Percentiles rank a stretch among this genome's conserved stretches.
These are phyloP conservation scores for Pneumocystis canis DNA, from an alignment of 1,139 yeast genomes.

Conservation along the genomic window DNA sequence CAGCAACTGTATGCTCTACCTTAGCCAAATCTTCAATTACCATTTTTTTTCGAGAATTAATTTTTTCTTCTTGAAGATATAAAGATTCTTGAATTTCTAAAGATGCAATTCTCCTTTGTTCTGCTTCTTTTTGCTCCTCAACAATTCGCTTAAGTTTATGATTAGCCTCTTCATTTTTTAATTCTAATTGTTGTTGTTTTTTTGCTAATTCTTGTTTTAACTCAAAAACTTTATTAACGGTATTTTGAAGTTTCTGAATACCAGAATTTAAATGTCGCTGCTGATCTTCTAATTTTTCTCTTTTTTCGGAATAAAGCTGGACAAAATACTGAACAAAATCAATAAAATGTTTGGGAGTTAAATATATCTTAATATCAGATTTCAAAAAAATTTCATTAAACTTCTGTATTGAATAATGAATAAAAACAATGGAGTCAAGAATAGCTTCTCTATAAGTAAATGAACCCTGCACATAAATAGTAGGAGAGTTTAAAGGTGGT, in stretches of 20 bases:
- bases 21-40: conserved; percentile 52
- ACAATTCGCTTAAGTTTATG: conserved; percentile 62
- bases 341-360: conserved; percentile 47
- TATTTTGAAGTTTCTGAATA: conserved; percentile 58
- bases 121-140: conserved; percentile 84
- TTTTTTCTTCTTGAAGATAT: conserved; percentile 49
- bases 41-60: conserved; percentile 37
- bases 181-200: conserved; percentile 37
- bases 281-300: conserved; percentile 41
- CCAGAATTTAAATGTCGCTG: conserved; percentile 67
- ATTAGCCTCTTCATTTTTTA: conserved; percentile 56
- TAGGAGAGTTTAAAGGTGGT: conserved; percentile 20
- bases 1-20: conserved; percentile 74
- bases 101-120: conserved; percentile 76
- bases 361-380: conserved; percentile 11
- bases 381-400: conserved; percentile 13
- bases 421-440: conserved; percentile 33
- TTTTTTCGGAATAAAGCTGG: conserved; percentile 31
- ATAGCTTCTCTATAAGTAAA: conserved; percentile 34
- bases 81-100: conserved; percentile 59
- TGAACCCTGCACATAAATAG: conserved; percentile 14
- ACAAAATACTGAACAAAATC: conserved; percentile 39
- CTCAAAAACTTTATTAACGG: conserved; percentile 57
- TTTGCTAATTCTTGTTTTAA: conserved; percentile 40
- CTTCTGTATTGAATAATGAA: conserved; percentile 28